phyloP scores from a whole-genome alignment of 257 asterid species.

The Lavandula angustifolia region DNA sequence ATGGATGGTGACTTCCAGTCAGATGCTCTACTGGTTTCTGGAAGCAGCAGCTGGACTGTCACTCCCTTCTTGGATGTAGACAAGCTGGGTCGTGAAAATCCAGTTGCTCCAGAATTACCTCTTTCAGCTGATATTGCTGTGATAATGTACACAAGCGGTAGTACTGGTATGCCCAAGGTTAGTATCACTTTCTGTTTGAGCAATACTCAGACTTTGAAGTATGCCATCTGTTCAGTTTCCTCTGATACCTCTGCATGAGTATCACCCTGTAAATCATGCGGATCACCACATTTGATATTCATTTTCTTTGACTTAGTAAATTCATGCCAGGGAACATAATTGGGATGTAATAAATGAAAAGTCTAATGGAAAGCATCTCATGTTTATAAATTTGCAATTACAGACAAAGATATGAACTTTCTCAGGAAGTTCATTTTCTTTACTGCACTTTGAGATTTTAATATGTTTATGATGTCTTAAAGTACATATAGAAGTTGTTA shows the following conservation, averaged over 20 bases:
- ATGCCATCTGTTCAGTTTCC: not conserved
- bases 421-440: too few relatives aligned
- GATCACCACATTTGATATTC: not conserved
- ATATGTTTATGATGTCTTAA: too few relatives aligned
- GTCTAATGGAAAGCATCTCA: too few relatives aligned
- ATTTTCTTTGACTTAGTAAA: not conserved
- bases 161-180: slow-evolving; percentile 99
- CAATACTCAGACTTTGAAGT: not conserved
- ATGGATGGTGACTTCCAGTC: slow-evolving; percentile 76
- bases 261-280: not conserved
- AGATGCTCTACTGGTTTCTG: slow-evolving; percentile 51
- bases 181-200: slow-evolving; percentile 21
- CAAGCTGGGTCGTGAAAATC: slow-evolving; percentile 67
- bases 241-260: slow-evolving; percentile 6
- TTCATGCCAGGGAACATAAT: not conserved
- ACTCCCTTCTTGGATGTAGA: slow-evolving; percentile 70
- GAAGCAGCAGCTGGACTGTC: slow-evolving; percentile 56
- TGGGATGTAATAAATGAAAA: not conserved
- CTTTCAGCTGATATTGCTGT: slow-evolving; percentile 88
- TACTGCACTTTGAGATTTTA: too few relatives aligned
- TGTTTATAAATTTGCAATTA: too few relatives aligned
- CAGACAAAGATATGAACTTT: too few relatives aligned
- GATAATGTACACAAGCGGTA: slow-evolving; percentile 98
- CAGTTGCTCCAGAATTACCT: slow-evolving; percentile 82
- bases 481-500: too few relatives aligned